These are phyloP conservation scores for Kluyveromyces sp. DNA, from an alignment of 1,139 yeast genomes.

Conservation along the genomic window DNA sequence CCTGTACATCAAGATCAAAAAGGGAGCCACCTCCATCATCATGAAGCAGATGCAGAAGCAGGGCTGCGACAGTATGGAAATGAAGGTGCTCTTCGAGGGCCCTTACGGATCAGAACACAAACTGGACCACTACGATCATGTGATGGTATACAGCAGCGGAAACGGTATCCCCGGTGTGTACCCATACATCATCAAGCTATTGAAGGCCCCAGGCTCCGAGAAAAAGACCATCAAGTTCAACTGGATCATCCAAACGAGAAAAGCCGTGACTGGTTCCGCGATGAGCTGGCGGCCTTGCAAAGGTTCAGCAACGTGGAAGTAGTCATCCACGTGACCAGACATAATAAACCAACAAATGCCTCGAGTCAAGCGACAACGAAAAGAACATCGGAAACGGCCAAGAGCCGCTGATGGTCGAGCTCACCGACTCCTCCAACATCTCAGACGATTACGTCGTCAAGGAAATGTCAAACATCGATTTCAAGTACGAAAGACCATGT, in stretches of 20 bases:
- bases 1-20: constrained; percentile 39
- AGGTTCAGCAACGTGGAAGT: constrained; percentile 32
- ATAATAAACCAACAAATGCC: neutral
- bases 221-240: constrained; percentile 35
- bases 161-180: constrained; percentile 61
- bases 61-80: constrained; percentile 15
- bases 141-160: constrained; percentile 56
- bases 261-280: constrained; percentile 45
- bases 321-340: constrained; percentile 34
- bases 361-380: too few species aligned
- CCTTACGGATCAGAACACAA: constrained; percentile 53
- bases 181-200: constrained; percentile 28
- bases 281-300: constrained; percentile 36
- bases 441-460: neutral
- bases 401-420: neutral
- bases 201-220: constrained; percentile 12
- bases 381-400: neutral
- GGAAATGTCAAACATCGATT: constrained; percentile 32
- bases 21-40: constrained; percentile 38
- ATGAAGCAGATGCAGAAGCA: constrained; percentile 20
- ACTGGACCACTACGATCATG: constrained; percentile 45
- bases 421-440: neutral
- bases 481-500: constrained; percentile 42
- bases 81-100: constrained; percentile 45
- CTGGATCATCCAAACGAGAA: constrained; percentile 45